Evolutionary conservation across 2,329 filamentous ascomycete species (phyloP).

Genomic region (Dactylonectria macrodidyma): DNA sequence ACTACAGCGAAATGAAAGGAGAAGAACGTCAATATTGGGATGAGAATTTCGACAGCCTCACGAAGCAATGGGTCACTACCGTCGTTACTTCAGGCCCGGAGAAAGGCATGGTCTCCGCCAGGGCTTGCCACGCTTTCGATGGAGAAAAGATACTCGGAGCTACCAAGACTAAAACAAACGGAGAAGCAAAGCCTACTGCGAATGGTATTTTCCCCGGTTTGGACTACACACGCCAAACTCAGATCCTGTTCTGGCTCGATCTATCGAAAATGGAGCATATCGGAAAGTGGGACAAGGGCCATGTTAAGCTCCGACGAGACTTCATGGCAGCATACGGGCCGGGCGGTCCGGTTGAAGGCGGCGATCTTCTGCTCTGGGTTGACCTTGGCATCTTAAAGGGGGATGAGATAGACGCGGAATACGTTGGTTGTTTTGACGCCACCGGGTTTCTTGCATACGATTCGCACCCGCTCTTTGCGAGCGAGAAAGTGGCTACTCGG

Average conservation of each 20-base stretch:
- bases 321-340: constrained; percentile 34
- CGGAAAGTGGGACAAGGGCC: constrained; percentile 36
- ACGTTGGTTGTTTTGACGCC: constrained; percentile 34
- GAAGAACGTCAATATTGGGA: constrained; percentile 23
- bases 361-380: constrained; percentile 37
- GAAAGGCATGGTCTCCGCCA: constrained; percentile 16
- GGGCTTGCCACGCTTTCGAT: constrained; percentile 22
- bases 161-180: neutral
- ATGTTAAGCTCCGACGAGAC: constrained; percentile 31
- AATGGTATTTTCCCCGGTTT: constrained; percentile 20
- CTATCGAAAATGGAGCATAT: constrained; percentile 38
- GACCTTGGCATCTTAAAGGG: constrained; percentile 35
- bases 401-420: constrained; percentile 36
- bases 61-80: constrained; percentile 29
- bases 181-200: too few species aligned
- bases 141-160: constrained; percentile 5
- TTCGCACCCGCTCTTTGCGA: constrained; percentile 14
- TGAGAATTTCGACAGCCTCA: constrained; percentile 30
- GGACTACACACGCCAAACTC: constrained; percentile 30
- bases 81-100: constrained; percentile 19
- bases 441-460: constrained; percentile 36
- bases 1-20: constrained; percentile 18
- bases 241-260: constrained; percentile 37
- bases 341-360: constrained; percentile 24
- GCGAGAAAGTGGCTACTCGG: neutral